Conservation (phyloP, 257 asterid genomes). For the Lantana camara region DNA sequence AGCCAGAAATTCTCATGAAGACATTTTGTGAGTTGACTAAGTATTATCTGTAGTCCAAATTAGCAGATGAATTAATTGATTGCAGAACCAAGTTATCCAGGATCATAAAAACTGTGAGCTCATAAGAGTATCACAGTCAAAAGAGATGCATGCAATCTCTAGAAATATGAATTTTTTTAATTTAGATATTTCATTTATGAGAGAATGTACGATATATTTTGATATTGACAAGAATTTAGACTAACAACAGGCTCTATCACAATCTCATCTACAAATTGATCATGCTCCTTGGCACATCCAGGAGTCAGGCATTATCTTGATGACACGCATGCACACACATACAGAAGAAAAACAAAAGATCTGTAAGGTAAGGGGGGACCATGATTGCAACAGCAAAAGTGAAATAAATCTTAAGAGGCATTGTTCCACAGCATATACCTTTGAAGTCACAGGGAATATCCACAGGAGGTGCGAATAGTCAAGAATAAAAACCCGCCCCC, state of each 20-base stretch:
- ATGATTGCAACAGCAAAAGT: constrained; percentile 33
- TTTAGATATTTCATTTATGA: constrained; percentile 10
- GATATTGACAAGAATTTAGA: constrained; percentile 17
- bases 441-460: constrained; percentile 42
- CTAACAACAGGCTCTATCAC: constrained; percentile 8
- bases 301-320: constrained; percentile 26
- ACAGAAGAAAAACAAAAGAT: constrained; percentile 1
- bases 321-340: neutral
- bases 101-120: neutral
- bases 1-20: constrained; percentile 19
- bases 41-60: constrained; percentile 1
- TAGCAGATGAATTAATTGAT: neutral
- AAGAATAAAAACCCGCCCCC: constrained; percentile 29
- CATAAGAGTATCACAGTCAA: constrained; percentile 6
- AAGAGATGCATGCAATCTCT: constrained; percentile 11
- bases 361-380: constrained; percentile 43
- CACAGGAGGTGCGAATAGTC: constrained; percentile 43
- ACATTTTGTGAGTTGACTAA: constrained; percentile 16
- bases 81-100: neutral
- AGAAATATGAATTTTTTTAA: neutral
- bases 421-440: constrained; percentile 49
- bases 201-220: neutral
- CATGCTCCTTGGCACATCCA: constrained; percentile 18
- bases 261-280: constrained; percentile 10
- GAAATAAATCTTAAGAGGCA: constrained; percentile 33